phyloP scores from a whole-genome alignment of 768 basidiomycete genomes.

The Mycena pura region DNA sequence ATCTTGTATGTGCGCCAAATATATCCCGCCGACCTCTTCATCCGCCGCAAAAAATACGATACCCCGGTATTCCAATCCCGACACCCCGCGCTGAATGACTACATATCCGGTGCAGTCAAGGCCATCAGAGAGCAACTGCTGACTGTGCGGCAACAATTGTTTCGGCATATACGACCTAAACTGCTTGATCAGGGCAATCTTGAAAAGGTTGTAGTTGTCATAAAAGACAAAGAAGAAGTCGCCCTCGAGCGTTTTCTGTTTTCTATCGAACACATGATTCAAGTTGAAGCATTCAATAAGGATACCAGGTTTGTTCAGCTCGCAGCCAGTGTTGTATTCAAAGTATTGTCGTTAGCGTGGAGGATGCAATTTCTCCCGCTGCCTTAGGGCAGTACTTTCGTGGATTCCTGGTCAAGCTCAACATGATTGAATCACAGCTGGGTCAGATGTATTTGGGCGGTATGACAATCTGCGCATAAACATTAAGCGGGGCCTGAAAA shows the following conservation, averaged over 20 bases:
- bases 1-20: slow-evolving; percentile 91
- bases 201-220: slow-evolving; percentile 81
- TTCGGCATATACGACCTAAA: slow-evolving; percentile 5
- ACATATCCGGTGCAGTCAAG: slow-evolving; percentile 87
- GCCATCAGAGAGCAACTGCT: slow-evolving; percentile 63
- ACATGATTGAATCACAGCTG: slow-evolving; percentile 77
- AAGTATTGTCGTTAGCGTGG: too few relatives aligned
- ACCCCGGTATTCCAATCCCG: slow-evolving; percentile 92
- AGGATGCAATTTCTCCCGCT: slow-evolving; percentile 69
- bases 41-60: slow-evolving; percentile 87
- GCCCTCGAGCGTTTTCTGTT: slow-evolving; percentile 92
- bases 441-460: slow-evolving; percentile 63
- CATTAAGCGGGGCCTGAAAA: background rate
- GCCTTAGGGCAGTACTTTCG: slow-evolving; percentile 80
- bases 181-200: slow-evolving; percentile 66
- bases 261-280: slow-evolving; percentile 81
- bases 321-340: background rate
- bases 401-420: slow-evolving; percentile 82
- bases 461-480: too few relatives aligned
- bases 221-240: slow-evolving; percentile 81
- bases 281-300: slow-evolving; percentile 72
- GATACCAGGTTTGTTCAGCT: slow-evolving; percentile 60
- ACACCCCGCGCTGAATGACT: slow-evolving; percentile 88
- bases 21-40: slow-evolving; percentile 89
- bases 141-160: slow-evolving; percentile 1